Conservation (phyloP, 192 early-diverging fungal species). For the Rhizophagus clarus region DNA sequence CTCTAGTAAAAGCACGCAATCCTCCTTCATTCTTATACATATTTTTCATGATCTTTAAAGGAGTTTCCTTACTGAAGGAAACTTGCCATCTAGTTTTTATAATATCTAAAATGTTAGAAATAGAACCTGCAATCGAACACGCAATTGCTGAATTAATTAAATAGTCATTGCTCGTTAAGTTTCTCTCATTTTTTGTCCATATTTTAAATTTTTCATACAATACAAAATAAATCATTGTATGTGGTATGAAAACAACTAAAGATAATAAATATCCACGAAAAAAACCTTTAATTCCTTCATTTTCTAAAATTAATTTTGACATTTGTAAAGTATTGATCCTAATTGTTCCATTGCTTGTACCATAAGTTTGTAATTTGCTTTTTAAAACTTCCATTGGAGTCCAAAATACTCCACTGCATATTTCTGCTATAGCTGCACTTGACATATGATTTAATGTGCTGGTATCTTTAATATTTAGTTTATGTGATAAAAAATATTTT, state of each 20-base stretch:
- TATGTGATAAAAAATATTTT: conserved; percentile 48
- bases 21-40: conserved; percentile 62
- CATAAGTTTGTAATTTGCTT: conserved; percentile 63
- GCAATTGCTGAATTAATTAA: conserved; percentile 62
- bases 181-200: not conserved
- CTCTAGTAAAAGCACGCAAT: conserved; percentile 62
- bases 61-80: conserved; percentile 37
- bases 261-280: conserved; percentile 74
- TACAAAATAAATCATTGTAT: conserved; percentile 70
- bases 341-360: not conserved
- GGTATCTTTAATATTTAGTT: conserved; percentile 32
- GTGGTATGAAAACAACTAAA: conserved; percentile 76
- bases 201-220: conserved; percentile 57
- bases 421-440: conserved; percentile 66
- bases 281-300: conserved; percentile 67
- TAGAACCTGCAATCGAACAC: conserved; percentile 54
- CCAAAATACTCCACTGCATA: conserved; percentile 67
- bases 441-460: conserved; percentile 56
- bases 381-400: conserved; percentile 91
- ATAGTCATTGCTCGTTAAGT: conserved; percentile 52
- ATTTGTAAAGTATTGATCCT: conserved; percentile 38
- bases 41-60: conserved; percentile 41
- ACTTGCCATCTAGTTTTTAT: conserved; percentile 85
- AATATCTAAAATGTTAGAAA: conserved; percentile 74
- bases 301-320: conserved; percentile 49